phyloP scores from a whole-genome alignment of 345 rosid genomes.

The Ceriops decandra region DNA sequence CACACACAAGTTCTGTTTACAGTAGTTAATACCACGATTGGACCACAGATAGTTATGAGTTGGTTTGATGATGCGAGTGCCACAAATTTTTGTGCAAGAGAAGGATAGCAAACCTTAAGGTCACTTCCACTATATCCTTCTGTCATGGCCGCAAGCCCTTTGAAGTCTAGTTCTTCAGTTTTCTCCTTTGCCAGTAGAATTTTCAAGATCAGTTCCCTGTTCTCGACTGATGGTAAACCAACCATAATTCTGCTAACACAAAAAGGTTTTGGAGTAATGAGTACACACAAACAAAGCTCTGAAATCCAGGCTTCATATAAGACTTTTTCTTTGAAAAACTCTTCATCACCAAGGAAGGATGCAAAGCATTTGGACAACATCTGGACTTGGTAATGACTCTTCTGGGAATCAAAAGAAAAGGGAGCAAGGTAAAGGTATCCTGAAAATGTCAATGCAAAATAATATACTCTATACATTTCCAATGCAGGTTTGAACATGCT shows the following conservation, averaged over 20 bases:
- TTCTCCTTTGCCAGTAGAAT: constrained; percentile 81
- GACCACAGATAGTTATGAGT: constrained; percentile 2
- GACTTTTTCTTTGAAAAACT: too few relatives aligned
- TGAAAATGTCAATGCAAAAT: too few relatives aligned
- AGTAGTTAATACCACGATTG: constrained; percentile 21
- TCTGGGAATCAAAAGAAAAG: too few relatives aligned
- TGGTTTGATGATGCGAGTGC: background rate
- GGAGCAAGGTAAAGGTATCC: too few relatives aligned
- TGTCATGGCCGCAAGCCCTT: constrained; percentile 82
- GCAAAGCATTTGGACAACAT: too few relatives aligned
- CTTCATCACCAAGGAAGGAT: too few relatives aligned
- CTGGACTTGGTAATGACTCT: too few relatives aligned
- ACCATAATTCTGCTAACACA: constrained; percentile 76
- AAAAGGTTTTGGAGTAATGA: background rate
- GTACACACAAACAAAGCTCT: too few relatives aligned
- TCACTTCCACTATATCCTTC: constrained; percentile 98
- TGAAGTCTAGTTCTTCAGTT: constrained; percentile 66
- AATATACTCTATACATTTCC: too few relatives aligned
- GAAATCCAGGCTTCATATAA: too few relatives aligned
- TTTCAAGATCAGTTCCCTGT: constrained; percentile 81
- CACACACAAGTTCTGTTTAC: constrained; percentile 77
- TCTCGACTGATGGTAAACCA: constrained; percentile 77
- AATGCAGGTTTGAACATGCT: too few relatives aligned
- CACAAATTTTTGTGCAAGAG: background rate
- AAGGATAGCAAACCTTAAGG: constrained; percentile 68